Evolutionary conservation across 768 basidiomycete species (phyloP).

Genomic region (Lentinula detonsa): DNA sequence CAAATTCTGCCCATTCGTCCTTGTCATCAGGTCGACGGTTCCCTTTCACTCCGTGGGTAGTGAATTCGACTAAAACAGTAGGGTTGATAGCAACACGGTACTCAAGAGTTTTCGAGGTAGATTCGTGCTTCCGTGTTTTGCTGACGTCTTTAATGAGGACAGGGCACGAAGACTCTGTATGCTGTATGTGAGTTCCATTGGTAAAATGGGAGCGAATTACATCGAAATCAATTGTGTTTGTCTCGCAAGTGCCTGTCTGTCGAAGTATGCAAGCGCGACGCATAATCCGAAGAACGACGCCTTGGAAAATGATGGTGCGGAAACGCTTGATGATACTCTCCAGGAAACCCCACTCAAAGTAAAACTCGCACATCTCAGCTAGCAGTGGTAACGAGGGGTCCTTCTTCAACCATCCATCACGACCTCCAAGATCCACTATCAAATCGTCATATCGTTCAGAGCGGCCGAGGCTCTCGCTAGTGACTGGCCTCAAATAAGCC

Average conservation of each 20-base stretch:
- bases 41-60: constrained; percentile 21
- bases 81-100: constrained; percentile 36
- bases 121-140: constrained; percentile 28
- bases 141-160: constrained; percentile 27
- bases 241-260: constrained; percentile 45
- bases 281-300: constrained; percentile 60
- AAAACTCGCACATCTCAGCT: constrained; percentile 67
- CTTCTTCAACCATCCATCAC: constrained; percentile 40
- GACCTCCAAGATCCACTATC: not conserved
- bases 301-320: constrained; percentile 66
- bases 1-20: constrained; percentile 2
- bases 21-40: constrained; percentile 15
- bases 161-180: not conserved
- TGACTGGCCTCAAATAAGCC: constrained; percentile 75
- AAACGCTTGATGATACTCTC: constrained; percentile 71
- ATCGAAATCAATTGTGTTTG: constrained; percentile 10
- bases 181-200: not conserved
- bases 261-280: constrained; percentile 60
- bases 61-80: constrained; percentile 23
- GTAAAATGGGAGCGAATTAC: constrained; percentile 1
- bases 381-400: constrained; percentile 70
- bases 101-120: constrained; percentile 33
- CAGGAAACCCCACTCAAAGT: constrained; percentile 21
- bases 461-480: constrained; percentile 53
- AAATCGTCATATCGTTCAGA: constrained; percentile 27